These are phyloP conservation scores for Schwanniomyces sp. DNA, from an alignment of 805 yeast species.

Conservation along the genomic window DNA sequence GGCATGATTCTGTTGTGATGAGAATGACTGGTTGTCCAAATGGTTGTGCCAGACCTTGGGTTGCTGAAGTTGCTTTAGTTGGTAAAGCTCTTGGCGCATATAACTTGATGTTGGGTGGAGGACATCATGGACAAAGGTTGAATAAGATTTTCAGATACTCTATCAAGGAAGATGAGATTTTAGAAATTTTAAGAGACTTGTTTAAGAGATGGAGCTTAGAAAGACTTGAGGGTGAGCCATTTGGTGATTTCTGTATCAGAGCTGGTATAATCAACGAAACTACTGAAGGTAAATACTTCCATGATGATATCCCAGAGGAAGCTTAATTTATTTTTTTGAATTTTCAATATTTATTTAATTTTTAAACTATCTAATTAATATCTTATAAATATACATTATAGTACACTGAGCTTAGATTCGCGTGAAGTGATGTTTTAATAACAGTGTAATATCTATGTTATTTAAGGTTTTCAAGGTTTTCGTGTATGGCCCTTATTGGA, in stretches of 20 bases:
- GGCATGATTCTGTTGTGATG: constrained; percentile 93
- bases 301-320: constrained; percentile 87
- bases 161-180: constrained; percentile 85
- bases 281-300: constrained; percentile 88
- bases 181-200: constrained; percentile 74
- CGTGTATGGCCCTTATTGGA: not conserved
- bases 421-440: no score
- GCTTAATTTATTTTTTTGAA: constrained; percentile 32
- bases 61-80: constrained; percentile 92
- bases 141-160: constrained; percentile 88
- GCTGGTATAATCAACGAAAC: constrained; percentile 87
- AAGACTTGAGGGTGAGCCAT: constrained; percentile 87
- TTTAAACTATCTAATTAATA: not conserved
- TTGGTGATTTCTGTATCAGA: constrained; percentile 91
- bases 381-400: not conserved
- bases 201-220: constrained; percentile 94
- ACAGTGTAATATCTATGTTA: no score
- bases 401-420: not conserved
- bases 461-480: not conserved
- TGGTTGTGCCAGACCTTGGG: constrained; percentile 98
- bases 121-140: constrained; percentile 88
- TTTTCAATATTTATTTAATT: not conserved
- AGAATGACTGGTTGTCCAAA: constrained; percentile 99
- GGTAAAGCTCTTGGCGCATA: constrained; percentile 95
- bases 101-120: constrained; percentile 94